Conservation (phyloP, 805 yeast genomes). For the Yarrowia sp. region DNA sequence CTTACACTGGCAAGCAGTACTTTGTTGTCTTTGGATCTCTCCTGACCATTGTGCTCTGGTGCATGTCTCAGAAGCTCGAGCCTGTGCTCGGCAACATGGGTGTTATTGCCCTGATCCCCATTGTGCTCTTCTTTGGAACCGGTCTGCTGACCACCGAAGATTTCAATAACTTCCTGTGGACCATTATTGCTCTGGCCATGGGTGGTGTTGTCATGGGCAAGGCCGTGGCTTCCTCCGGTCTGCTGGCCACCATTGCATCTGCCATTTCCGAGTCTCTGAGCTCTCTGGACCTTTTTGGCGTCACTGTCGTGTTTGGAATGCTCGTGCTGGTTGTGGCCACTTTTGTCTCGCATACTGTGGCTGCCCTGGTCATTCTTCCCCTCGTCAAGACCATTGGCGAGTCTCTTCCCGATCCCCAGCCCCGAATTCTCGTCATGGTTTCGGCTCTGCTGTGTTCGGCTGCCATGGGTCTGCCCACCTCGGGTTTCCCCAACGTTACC, state of each 20-base stretch:
- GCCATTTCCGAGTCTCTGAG: conserved; percentile 64
- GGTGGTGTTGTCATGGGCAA: conserved; percentile 96
- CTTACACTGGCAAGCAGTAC: conserved; percentile 57
- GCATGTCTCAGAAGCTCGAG: conserved; percentile 73
- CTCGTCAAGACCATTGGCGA: conserved; percentile 87
- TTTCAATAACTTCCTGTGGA: conserved; percentile 95
- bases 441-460: conserved; percentile 74
- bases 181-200: conserved; percentile 93
- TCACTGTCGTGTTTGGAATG: conserved; percentile 75
- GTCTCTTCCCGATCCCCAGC: conserved; percentile 61
- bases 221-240: conserved; percentile 89
- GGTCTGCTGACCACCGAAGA: conserved; percentile 86
- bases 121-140: conserved; percentile 88
- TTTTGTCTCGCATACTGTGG: conserved; percentile 94
- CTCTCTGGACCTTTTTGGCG: conserved; percentile 66
- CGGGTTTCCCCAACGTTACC: conserved; percentile 97
- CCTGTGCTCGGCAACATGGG: conserved; percentile 92
- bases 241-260: conserved; percentile 72
- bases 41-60: conserved; percentile 82
- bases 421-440: conserved; percentile 70
- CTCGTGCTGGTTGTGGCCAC: conserved; percentile 84
- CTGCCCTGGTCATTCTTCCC: conserved; percentile 90
- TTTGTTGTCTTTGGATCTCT: conserved; percentile 67
- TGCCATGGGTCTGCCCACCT: conserved; percentile 97
- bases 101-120: conserved; percentile 85